Conservation (phyloP, 2,329 filamentous ascomycete genomes). For the Paraconiothyrium sp. region DNA sequence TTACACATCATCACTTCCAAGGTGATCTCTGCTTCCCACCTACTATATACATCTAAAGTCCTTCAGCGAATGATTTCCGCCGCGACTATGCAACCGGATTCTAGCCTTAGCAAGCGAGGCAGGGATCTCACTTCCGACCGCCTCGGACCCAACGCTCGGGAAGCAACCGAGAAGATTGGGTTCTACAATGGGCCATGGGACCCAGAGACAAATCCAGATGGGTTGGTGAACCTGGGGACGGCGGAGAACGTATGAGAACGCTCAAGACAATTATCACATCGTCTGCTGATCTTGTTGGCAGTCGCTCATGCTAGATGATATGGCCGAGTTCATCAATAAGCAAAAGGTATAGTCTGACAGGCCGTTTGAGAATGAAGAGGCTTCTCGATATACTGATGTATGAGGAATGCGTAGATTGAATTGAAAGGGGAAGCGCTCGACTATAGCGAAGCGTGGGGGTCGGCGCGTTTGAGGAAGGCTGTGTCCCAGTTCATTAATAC, state of each 20-base stretch:
- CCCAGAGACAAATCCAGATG: slow-evolving; percentile 37
- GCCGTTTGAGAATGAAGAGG: not conserved
- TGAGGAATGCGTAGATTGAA: slow-evolving; percentile 26
- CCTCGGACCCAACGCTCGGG: slow-evolving; percentile 22
- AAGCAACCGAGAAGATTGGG: slow-evolving; percentile 21
- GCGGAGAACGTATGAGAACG: slow-evolving; percentile 38
- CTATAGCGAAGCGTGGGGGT: slow-evolving; percentile 54
- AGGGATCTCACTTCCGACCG: slow-evolving; percentile 3
- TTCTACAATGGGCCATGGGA: slow-evolving; percentile 30
- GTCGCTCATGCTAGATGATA: slow-evolving; percentile 50
- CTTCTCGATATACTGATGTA: not conserved
- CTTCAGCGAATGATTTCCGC: not conserved
- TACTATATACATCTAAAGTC: no score
- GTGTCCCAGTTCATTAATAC: slow-evolving; percentile 55
- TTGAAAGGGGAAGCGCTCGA: slow-evolving; percentile 48
- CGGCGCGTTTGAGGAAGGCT: slow-evolving; percentile 49
- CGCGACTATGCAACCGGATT: not conserved
- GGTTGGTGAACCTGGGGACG: slow-evolving; percentile 40
- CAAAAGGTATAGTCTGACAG: slow-evolving; percentile 39
- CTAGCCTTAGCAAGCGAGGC: slow-evolving; percentile 5
- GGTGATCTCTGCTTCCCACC: no score
- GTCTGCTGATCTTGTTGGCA: slow-evolving; percentile 22
- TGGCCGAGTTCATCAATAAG: slow-evolving; percentile 51
- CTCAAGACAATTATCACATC: not conserved
- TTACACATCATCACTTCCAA: not conserved